Percentiles rank a stretch among this genome's conserved stretches.
Evolutionary conservation across 176 grass and related monocot genomes (phyloP).

Genomic region (Phyllostachys edulis): DNA sequence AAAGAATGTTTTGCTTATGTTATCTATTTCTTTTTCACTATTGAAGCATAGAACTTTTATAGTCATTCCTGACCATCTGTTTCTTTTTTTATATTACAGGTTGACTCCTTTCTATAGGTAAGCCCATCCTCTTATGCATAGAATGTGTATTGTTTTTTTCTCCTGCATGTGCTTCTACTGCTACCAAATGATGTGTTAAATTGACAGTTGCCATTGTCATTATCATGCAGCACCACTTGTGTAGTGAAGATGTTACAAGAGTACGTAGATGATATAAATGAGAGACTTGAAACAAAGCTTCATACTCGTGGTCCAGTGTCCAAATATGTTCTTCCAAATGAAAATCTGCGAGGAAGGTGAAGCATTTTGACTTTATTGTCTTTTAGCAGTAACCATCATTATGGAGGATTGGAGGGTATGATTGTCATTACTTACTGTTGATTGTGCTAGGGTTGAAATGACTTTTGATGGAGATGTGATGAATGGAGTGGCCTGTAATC

Average conservation of each 20-base stretch:
- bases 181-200: conserved; percentile 9
- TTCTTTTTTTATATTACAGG: conserved; percentile 51
- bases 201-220: conserved; percentile 19
- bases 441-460: conserved; percentile 66
- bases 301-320: conserved; percentile 83
- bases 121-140: conserved; percentile 12
- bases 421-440: background rate
- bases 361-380: conserved; percentile 8
- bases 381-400: conserved; percentile 5
- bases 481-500: conserved; percentile 86
- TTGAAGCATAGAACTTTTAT: conserved; percentile 11
- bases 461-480: conserved; percentile 64
- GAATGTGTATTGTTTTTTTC: conserved; percentile 7
- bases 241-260: conserved; percentile 72
- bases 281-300: conserved; percentile 50
- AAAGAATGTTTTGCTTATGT: background rate
- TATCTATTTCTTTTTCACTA: background rate
- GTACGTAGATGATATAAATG: conserved; percentile 81
- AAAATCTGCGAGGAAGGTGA: conserved; percentile 91
- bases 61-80: conserved; percentile 31
- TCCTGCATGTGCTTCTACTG: conserved; percentile 1
- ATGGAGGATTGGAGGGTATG: background rate
- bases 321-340: conserved; percentile 95
- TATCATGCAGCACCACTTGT: conserved; percentile 55
- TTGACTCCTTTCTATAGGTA: conserved; percentile 99